These are phyloP conservation scores for Aspergillus sparsus DNA, from an alignment of 495 filamentous ascomycete species.

Conservation along the genomic window DNA sequence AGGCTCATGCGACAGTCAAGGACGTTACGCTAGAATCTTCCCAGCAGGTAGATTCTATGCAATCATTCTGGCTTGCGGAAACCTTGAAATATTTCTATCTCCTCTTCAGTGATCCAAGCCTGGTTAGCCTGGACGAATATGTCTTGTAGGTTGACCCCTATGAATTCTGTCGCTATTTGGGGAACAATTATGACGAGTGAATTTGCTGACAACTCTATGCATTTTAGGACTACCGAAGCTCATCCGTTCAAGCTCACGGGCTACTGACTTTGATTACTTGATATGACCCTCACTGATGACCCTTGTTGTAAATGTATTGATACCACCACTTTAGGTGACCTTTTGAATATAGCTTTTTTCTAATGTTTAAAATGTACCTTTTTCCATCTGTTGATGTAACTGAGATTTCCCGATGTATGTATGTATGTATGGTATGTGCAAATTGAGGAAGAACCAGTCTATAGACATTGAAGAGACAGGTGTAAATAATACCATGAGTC, in stretches of 20 bases:
- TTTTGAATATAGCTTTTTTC: constrained; percentile 7
- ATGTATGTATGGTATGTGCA: neutral
- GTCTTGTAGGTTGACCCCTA: constrained; percentile 59
- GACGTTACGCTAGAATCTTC: constrained; percentile 64
- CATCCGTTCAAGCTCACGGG: constrained; percentile 53
- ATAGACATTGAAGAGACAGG: no score
- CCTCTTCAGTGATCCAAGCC: constrained; percentile 66
- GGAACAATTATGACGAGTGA: neutral
- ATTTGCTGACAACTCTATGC: constrained; percentile 12
- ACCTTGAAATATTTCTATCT: constrained; percentile 83
- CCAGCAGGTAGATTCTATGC: constrained; percentile 46
- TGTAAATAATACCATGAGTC: neutral
- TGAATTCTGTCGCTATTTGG: neutral
- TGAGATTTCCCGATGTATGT: neutral
- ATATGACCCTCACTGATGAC: constrained; percentile 8
- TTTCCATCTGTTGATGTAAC: neutral
- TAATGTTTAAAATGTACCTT: neutral
- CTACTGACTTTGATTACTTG: constrained; percentile 17
- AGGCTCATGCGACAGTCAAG: constrained; percentile 71
- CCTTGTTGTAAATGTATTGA: constrained; percentile 24
- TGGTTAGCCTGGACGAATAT: constrained; percentile 82
- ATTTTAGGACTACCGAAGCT: constrained; percentile 55
- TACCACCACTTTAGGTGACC: constrained; percentile 16
- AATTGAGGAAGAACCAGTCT: no score
- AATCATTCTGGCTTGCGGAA: constrained; percentile 71